Percentiles rank a stretch among this genome's conserved stretches.
phyloP scores from a whole-genome alignment of 1,284 basidiomycete genomes.

The Anthracocystis walkeri region DNA sequence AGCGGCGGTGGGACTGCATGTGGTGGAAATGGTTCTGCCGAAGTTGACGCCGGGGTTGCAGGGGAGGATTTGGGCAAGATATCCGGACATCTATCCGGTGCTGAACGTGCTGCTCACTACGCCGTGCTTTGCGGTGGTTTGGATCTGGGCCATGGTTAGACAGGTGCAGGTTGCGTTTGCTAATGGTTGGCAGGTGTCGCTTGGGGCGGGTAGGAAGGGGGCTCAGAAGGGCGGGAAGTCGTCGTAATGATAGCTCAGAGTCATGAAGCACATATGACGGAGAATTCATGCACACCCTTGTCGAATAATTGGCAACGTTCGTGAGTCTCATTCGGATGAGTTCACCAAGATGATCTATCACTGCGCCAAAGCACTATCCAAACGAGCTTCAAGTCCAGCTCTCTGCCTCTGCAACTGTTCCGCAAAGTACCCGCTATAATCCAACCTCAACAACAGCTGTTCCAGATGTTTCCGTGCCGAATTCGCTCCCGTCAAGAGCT shows the following conservation, averaged over 20 bases:
- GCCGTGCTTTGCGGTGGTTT: constrained; percentile 78
- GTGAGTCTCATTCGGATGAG: too few species aligned
- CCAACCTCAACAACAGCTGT: constrained; percentile 81
- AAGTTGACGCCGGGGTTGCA: constrained; percentile 17
- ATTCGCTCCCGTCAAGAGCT: neutral
- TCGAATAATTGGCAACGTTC: too few species aligned
- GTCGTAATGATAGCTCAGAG: neutral
- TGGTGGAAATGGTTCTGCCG: constrained; percentile 75
- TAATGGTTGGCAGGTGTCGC: constrained; percentile 46
- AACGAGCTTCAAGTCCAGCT: neutral
- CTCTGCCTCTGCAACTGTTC: constrained; percentile 28
- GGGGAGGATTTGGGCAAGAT: constrained; percentile 75
- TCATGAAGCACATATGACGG: too few species aligned
- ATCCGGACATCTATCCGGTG: constrained; percentile 87
- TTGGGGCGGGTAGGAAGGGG: constrained; percentile 1
- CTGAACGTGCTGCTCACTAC: constrained; percentile 86
- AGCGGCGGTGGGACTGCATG: constrained; percentile 75
- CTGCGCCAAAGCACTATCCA: constrained; percentile 20
- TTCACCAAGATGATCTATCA: too few species aligned
- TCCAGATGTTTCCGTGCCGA: constrained; percentile 83
- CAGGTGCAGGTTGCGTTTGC: constrained; percentile 67
- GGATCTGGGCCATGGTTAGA: constrained; percentile 69
- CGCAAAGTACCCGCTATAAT: constrained; percentile 84
- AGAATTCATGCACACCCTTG: too few species aligned
- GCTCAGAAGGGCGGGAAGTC: neutral